Evolutionary conservation across 2,329 filamentous ascomycete species (phyloP).

Genomic region (Penicillium expansum): DNA sequence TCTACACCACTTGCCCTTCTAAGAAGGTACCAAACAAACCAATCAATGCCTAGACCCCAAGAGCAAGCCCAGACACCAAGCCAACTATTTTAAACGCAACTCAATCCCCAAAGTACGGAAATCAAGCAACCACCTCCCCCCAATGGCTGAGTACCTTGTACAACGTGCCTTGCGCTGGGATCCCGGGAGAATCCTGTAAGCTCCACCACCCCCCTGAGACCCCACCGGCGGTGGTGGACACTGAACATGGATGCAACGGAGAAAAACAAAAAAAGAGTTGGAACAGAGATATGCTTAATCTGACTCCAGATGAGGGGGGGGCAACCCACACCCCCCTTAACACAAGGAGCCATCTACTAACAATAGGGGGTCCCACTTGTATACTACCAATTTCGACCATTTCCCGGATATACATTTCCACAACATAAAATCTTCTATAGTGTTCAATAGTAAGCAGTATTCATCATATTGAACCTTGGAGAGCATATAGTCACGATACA

Average conservation of each 20-base stretch:
- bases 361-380: slow-evolving; percentile 5
- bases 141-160: slow-evolving; percentile 11
- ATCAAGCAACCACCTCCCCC: neutral
- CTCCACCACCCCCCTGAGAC: slow-evolving; percentile 21
- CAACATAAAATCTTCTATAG: neutral
- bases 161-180: slow-evolving; percentile 16
- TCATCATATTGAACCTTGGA: neutral
- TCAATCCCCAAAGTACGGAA: neutral
- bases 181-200: slow-evolving; percentile 22
- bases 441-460: neutral
- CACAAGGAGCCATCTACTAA: slow-evolving; percentile 2
- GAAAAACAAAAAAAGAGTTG: slow-evolving; percentile 20
- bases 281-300: slow-evolving; percentile 30
- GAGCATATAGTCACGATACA: neutral
- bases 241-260: slow-evolving; percentile 29
- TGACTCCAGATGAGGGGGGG: slow-evolving; percentile 23
- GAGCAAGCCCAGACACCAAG: neutral
- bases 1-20: neutral
- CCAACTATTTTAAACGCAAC: neutral
- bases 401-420: neutral
- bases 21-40: neutral
- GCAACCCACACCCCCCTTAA: slow-evolving; percentile 12
- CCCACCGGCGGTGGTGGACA: slow-evolving; percentile 25
- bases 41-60: neutral
- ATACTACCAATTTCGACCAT: neutral